These are phyloP conservation scores for Hypoxylon sp. DNA, from an alignment of 2,329 filamentous ascomycete species.

Conservation along the genomic window DNA sequence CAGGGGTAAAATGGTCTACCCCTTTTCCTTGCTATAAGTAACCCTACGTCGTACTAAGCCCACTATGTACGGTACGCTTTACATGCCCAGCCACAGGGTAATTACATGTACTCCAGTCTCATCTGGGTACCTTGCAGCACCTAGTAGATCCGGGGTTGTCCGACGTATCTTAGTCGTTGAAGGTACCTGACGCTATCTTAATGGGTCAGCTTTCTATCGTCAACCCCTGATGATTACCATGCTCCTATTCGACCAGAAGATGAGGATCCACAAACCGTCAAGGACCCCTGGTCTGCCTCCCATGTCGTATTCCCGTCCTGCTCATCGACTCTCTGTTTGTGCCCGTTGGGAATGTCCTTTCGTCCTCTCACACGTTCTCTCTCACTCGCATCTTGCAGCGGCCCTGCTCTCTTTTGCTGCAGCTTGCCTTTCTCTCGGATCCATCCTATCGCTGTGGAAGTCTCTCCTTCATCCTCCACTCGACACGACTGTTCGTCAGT, in stretches of 20 bases:
- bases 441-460: constrained; percentile 33
- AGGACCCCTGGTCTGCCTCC: constrained; percentile 31
- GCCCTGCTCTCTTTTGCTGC: constrained; percentile 33
- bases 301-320: constrained; percentile 42
- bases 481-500: constrained; percentile 34
- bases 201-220: constrained; percentile 24
- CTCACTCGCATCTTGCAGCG: constrained; percentile 24
- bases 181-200: constrained; percentile 44
- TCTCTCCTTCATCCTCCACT: constrained; percentile 35
- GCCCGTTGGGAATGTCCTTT: constrained; percentile 21
- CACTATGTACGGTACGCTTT: constrained; percentile 37
- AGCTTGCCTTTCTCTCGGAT: constrained; percentile 42
- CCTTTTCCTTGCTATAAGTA: constrained; percentile 39
- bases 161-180: constrained; percentile 35
- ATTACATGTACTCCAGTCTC: constrained; percentile 39
- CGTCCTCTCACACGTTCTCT: constrained; percentile 36
- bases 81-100: constrained; percentile 42
- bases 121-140: constrained; percentile 37
- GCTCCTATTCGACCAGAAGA: constrained; percentile 34
- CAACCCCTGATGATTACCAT: constrained; percentile 38
- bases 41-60: constrained; percentile 35
- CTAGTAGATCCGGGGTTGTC: constrained; percentile 18
- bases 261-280: constrained; percentile 35
- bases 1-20: constrained; percentile 33
- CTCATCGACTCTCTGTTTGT: constrained; percentile 37